Conservation (phyloP, 2,329 filamentous ascomycete genomes). For the Paracoccidioides brasiliensis region DNA sequence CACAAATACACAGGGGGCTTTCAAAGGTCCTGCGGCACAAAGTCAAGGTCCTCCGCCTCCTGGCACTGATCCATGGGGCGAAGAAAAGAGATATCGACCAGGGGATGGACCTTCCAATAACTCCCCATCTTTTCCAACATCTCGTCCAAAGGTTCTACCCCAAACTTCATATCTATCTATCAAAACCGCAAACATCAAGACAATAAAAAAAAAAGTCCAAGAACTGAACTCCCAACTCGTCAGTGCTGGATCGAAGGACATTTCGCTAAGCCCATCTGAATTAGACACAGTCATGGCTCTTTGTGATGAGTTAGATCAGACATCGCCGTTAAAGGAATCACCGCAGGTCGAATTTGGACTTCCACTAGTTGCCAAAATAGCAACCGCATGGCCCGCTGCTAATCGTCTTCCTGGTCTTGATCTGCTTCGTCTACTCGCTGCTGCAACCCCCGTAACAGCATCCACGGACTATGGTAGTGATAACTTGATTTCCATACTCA, state of each 20-base stretch:
- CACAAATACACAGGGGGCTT: slow-evolving; percentile 76
- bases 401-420: slow-evolving; percentile 77
- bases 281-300: slow-evolving; percentile 49
- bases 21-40: slow-evolving; percentile 50
- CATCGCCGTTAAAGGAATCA: slow-evolving; percentile 28
- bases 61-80: slow-evolving; percentile 54
- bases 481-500: slow-evolving; percentile 49
- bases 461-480: slow-evolving; percentile 41
- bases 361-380: slow-evolving; percentile 55
- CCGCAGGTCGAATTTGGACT: slow-evolving; percentile 42
- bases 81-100: slow-evolving; percentile 65
- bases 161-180: slow-evolving; percentile 71
- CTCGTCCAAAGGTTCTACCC: slow-evolving; percentile 52
- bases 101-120: slow-evolving; percentile 40
- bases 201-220: slow-evolving; percentile 63
- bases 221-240: slow-evolving; percentile 59
- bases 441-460: slow-evolving; percentile 52
- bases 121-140: slow-evolving; percentile 21
- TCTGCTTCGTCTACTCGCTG: slow-evolving; percentile 68
- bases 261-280: slow-evolving; percentile 61
- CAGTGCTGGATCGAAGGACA: slow-evolving; percentile 55
- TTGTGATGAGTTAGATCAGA: slow-evolving; percentile 48
- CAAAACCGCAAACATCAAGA: slow-evolving; percentile 53
- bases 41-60: slow-evolving; percentile 32
- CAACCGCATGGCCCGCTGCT: slow-evolving; percentile 65